A percentile compares a stretch with the other conserved stretches of the same genome.
Conservation (phyloP, 108 stramenopile species). For the Conticribra weissflogii region DNA sequence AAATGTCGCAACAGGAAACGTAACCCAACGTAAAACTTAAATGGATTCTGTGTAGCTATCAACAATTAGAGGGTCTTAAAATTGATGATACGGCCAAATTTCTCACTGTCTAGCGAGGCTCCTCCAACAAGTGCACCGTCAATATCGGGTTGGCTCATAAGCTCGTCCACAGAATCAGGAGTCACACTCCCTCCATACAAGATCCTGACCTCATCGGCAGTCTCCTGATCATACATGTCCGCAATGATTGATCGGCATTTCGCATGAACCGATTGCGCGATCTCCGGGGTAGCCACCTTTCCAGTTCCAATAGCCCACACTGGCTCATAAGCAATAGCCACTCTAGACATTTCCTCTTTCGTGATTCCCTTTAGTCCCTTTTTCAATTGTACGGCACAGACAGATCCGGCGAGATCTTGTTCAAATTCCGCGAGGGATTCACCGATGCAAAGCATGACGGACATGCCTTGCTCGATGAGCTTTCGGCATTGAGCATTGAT, state of each 20-base stretch:
- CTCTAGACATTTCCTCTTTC: conserved; percentile 80
- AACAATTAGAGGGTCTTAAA: conserved; percentile 52
- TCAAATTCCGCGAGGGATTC: conserved; percentile 94
- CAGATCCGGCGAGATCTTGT: conserved; percentile 88
- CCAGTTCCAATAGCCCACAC: conserved; percentile 93
- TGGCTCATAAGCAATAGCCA: conserved; percentile 96
- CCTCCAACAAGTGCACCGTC: conserved; percentile 98
- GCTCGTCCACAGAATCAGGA: conserved; percentile 91
- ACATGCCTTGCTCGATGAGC: conserved; percentile 89
- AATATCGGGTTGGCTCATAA: conserved; percentile 93
- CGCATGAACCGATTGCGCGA: conserved; percentile 85
- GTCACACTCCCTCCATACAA: conserved; percentile 95
- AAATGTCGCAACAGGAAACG: no score
- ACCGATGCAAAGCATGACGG: conserved; percentile 96
- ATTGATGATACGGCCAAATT: conserved; percentile 94
- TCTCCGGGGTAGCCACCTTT: conserved; percentile 78
- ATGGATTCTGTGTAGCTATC: no score
- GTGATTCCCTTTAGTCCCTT: conserved; percentile 84
- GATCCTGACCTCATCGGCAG: conserved; percentile 82
- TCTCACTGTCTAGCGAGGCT: conserved; percentile 85
- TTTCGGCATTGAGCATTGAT: conserved; percentile 92
- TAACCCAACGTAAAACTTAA: no score
- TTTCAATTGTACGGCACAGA: conserved; percentile 90
- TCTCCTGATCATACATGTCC: conserved; percentile 78
- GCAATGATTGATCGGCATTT: conserved; percentile 78